Evolutionary conservation across 108 stramenopile species (phyloP), one percentile per base, ranked within the genome.

Genomic region (Nitzschia sp.): DNA sequence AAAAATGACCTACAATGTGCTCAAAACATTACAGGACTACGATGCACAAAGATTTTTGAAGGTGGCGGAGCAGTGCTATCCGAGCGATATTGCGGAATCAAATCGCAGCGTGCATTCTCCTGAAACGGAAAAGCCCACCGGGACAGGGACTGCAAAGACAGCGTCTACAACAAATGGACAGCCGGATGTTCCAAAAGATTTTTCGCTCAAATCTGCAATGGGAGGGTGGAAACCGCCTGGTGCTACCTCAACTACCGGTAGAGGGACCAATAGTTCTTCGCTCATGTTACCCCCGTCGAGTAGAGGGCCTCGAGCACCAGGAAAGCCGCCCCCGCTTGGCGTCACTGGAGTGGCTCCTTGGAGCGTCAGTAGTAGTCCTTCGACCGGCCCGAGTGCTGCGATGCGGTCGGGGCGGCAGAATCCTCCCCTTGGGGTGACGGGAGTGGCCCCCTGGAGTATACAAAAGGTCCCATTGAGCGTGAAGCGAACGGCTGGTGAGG

Each of bases 311-410:
- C 52, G 45, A 23, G 19, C 47, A 8, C 8, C 9, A 50, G 48
- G 19, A 16, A 50, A 50, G 48, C 16, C 48, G 15, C 90, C 90
- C 27, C 90, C 90, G 31, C 46, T 75, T 13, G 75, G 82, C 11
- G 74, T 88, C 2, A 92, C 87, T 16, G 91, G 91, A 9, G 88
- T 87, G 9, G 91, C 91, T 34, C 88, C 91, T 0, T 92, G 91
- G 91, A 83, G 82, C 17, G 63, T 78, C 19, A 22, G 4, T n/a
- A 50, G 48, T 50, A 50, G 4, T 4, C 48, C 13, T 11, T 8
- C 48, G 4, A 4, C 48, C 5, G 48, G 48, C 4, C 48, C 48
- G 13, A 13, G 38, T 6, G 38, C 38, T n/a, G 21, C 4, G 19
- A 50, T n/a, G 4, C 48, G 48, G 4, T 4, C 48, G 9, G 48